Conservation (phyloP, 768 basidiomycete genomes). For the Harrya chromipes region DNA sequence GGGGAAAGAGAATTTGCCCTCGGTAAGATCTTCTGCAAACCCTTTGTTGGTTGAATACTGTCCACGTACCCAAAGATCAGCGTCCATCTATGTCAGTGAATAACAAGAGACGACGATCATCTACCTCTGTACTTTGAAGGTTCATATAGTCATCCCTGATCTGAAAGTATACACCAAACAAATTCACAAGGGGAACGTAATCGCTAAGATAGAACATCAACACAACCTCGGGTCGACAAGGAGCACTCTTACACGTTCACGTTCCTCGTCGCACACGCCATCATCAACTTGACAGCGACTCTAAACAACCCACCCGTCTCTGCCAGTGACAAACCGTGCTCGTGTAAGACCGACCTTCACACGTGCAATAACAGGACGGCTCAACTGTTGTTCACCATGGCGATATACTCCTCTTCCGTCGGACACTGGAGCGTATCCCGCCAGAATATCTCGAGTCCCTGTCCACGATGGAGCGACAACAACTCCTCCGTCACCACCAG, state of each 20-base stretch:
- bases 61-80: not conserved
- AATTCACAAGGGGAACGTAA: slow-evolving; percentile 89
- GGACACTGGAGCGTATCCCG: slow-evolving; percentile 88
- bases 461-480: slow-evolving; percentile 88
- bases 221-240: not conserved
- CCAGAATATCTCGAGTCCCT: slow-evolving; percentile 94
- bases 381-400: slow-evolving; percentile 95
- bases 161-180: slow-evolving; percentile 91
- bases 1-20: slow-evolving; percentile 81
- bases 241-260: slow-evolving; percentile 48
- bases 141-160: slow-evolving; percentile 99
- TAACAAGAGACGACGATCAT: not conserved
- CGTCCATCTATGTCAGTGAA: not conserved
- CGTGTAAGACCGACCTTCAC: slow-evolving; percentile 38
- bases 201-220: slow-evolving; percentile 46
- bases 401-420: slow-evolving; percentile 89
- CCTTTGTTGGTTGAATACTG: slow-evolving; percentile 68
- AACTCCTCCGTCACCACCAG: slow-evolving; percentile 48
- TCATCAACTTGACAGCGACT: slow-evolving; percentile 94
- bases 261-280: slow-evolving; percentile 76
- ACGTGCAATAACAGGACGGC: slow-evolving; percentile 39
- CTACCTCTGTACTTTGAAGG: slow-evolving; percentile 81
- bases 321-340: slow-evolving; percentile 29
- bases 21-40: slow-evolving; percentile 72
- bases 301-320: slow-evolving; percentile 95